phyloP scores from a whole-genome alignment of 331 rosid genomes.

The Quercus tomentella region DNA sequence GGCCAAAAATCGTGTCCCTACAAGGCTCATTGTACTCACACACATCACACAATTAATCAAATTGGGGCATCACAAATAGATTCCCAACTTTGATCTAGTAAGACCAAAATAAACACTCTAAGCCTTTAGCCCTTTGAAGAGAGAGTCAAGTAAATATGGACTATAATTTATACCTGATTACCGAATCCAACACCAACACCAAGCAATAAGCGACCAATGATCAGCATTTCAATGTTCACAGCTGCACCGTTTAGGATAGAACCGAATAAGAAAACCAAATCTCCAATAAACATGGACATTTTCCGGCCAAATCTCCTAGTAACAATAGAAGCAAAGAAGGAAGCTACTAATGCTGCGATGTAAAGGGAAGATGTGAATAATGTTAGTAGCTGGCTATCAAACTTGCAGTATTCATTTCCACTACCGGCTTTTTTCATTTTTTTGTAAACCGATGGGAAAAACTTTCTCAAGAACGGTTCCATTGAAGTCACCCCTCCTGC shows the following conservation, averaged over 20 bases:
- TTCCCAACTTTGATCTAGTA: no score
- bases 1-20: no score
- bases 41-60: no score
- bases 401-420: constrained; percentile 63
- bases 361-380: constrained; percentile 84
- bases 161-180: constrained; percentile 55
- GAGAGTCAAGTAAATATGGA: no score
- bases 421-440: constrained; percentile 37
- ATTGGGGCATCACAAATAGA: no score
- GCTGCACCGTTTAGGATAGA: constrained; percentile 57
- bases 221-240: constrained; percentile 38
- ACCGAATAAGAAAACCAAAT: constrained; percentile 53
- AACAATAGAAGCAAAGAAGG: constrained; percentile 59
- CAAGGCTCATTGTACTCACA: no score
- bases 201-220: constrained; percentile 80
- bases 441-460: constrained; percentile 57
- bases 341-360: constrained; percentile 69
- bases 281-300: constrained; percentile 76
- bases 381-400: constrained; percentile 60
- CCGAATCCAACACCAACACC: constrained; percentile 83
- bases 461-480: constrained; percentile 63
- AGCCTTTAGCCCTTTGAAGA: no score
- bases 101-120: no score
- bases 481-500: constrained; percentile 88
- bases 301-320: constrained; percentile 70